Conservation (phyloP, 2,329 filamentous ascomycete species). For the Fusarium oxysporum region DNA sequence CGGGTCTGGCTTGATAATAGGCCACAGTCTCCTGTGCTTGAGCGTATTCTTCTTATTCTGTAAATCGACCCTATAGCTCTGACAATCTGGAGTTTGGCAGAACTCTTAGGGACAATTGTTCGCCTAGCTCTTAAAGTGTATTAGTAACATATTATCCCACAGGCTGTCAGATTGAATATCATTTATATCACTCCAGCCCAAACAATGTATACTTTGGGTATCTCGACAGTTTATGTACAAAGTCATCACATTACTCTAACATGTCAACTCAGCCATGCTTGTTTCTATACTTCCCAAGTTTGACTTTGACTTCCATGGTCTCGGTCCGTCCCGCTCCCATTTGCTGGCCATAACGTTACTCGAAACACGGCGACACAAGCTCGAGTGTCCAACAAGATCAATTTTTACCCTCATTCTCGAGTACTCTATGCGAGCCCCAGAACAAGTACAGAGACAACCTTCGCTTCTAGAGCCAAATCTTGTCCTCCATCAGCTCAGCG, state of each 20-base stretch:
- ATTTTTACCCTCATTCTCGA: constrained; percentile 28
- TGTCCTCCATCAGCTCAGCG: constrained; percentile 29
- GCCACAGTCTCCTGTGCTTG: neutral
- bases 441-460: constrained; percentile 37
- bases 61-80: neutral
- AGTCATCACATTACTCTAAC: neutral
- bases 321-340: constrained; percentile 27
- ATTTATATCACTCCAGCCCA: neutral
- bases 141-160: neutral
- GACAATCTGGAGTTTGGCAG: neutral
- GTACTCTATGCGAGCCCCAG: constrained; percentile 22
- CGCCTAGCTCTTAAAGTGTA: neutral
- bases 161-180: neutral
- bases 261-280: neutral
- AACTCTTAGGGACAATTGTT: too few relatives aligned
- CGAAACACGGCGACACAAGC: neutral
- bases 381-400: constrained; percentile 35
- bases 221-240: neutral
- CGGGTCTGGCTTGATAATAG: neutral
- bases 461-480: constrained; percentile 43
- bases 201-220: neutral
- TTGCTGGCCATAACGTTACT: neutral
- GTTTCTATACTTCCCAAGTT: constrained; percentile 3
- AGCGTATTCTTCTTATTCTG: neutral
- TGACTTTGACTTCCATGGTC: constrained; percentile 8